Conservation (phyloP, 768 basidiomycete genomes). For the Steccherinum ochraceum region DNA sequence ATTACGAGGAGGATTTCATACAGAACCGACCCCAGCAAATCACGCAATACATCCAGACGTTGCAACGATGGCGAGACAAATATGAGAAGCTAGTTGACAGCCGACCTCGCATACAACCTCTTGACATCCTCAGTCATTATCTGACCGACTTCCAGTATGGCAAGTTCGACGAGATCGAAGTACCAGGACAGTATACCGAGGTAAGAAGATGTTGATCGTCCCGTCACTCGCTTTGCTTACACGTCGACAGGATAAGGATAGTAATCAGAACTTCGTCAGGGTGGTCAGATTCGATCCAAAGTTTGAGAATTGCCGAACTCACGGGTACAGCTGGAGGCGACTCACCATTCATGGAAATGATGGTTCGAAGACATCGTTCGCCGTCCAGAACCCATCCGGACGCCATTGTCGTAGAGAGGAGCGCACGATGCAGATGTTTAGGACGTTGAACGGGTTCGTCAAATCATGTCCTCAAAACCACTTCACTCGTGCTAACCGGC, state of each 20-base stretch:
- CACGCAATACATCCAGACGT: constrained; percentile 80
- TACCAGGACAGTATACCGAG: constrained; percentile 98
- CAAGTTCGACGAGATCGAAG: constrained; percentile 96
- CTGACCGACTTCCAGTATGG: constrained; percentile 96
- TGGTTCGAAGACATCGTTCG: constrained; percentile 83
- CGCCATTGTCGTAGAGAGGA: constrained; percentile 90
- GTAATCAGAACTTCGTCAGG: constrained; percentile 81
- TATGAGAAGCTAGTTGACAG: constrained; percentile 82
- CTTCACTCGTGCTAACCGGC: too few species aligned
- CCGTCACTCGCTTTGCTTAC: background rate
- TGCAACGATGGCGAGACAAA: constrained; percentile 91
- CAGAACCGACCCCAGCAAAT: constrained; percentile 62
- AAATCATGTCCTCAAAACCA: background rate
- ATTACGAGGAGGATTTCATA: constrained; percentile 90
- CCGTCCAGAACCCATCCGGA: constrained; percentile 82
- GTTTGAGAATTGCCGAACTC: constrained; percentile 84
- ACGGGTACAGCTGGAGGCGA: constrained; percentile 83
- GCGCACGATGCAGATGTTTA: constrained; percentile 82
- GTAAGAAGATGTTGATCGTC: constrained; percentile 40
- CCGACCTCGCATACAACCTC: constrained; percentile 74
- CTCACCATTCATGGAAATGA: constrained; percentile 89
- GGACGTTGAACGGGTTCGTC: constrained; percentile 87
- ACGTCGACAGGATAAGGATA: constrained; percentile 98
- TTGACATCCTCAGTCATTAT: constrained; percentile 87
- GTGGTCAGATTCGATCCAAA: constrained; percentile 88